Base-by-base conservation (phyloP, 2,329 filamentous ascomycete species). In the Calonectria hawksworthii region DNA sequence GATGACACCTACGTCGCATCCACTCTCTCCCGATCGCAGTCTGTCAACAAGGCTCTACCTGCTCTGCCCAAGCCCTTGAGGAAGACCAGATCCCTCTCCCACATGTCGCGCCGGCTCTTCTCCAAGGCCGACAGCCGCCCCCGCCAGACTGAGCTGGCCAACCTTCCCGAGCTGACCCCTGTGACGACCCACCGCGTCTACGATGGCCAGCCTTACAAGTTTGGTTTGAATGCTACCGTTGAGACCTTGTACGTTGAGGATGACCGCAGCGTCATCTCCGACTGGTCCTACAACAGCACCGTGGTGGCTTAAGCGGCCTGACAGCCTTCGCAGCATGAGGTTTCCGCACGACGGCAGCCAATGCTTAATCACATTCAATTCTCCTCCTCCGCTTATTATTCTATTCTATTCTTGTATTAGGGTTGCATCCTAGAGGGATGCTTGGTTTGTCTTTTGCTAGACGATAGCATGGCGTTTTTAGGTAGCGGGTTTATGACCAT, bases 201-300 rank as follows among this genome's bases (percentile, higher is more conserved):
- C 56, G 36, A 63, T 21, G 56, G 56, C n/a, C 34, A 18, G 16
- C 16, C 38, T 21, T 63, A 21, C 34, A 63, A 63, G 23, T 41
- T 28, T 28, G 56, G 56, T 9, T 28, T 36, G 1, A 63, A 23
- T 6, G 23, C 23, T 23, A 63, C 56, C 0, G 34, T 63, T n/a
- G 56, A 63, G 36, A 63, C 56, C 26, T 28, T 63, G 56, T 63
- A 63, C 56, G 14, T 63, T 18, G 56, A 63, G 14, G 56, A 63
- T 30, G 23, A 63, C 56, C 34, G 56, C 56, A 63, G 56, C 14
- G 23, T 63, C 14, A 18, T 63, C n/a, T 63, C 56, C 23, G 56
- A 63, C 23, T 63, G 56, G 56, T 63, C 56, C 23, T 9, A 28
- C 32, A 63, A 41, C 56, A 41, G 34, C 56, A 63, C 56, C 14